These are phyloP conservation scores for Lactarius deliciosus DNA, from an alignment of 768 basidiomycete genomes.

Conservation along the genomic window DNA sequence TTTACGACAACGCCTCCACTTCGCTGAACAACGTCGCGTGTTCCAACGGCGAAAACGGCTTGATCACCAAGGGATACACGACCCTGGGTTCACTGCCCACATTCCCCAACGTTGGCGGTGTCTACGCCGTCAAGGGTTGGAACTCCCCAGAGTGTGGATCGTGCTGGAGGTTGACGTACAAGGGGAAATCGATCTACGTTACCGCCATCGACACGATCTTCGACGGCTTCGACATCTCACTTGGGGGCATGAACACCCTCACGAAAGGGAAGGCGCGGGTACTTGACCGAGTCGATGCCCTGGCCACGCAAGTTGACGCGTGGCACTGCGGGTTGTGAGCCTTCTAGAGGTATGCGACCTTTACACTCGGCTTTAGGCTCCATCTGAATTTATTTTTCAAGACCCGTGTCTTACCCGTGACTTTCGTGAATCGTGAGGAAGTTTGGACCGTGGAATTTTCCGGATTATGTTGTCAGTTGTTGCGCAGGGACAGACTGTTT, in stretches of 20 bases:
- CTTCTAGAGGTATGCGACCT: neutral
- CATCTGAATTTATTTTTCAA: neutral
- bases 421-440: neutral
- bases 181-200: slow-evolving; percentile 26
- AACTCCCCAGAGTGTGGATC: slow-evolving; percentile 29
- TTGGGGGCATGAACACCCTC: slow-evolving; percentile 53
- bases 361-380: neutral
- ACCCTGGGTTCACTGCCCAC: slow-evolving; percentile 26
- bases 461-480: neutral
- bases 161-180: slow-evolving; percentile 33
- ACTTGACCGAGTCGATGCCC: neutral
- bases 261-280: slow-evolving; percentile 35
- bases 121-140: slow-evolving; percentile 35
- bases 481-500: neutral
- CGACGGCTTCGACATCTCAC: slow-evolving; percentile 48
- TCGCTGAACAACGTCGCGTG: slow-evolving; percentile 29
- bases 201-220: slow-evolving; percentile 35
- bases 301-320: neutral
- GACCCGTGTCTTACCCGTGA: neutral
- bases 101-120: slow-evolving; percentile 30
- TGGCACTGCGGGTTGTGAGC: neutral
- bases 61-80: slow-evolving; percentile 28
- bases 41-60: slow-evolving; percentile 32
- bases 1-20: slow-evolving; percentile 14
- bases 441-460: neutral